Evolutionary conservation across 371 early-diverging fungal genomes (phyloP).

Genomic region (Parasitella parasitica): DNA sequence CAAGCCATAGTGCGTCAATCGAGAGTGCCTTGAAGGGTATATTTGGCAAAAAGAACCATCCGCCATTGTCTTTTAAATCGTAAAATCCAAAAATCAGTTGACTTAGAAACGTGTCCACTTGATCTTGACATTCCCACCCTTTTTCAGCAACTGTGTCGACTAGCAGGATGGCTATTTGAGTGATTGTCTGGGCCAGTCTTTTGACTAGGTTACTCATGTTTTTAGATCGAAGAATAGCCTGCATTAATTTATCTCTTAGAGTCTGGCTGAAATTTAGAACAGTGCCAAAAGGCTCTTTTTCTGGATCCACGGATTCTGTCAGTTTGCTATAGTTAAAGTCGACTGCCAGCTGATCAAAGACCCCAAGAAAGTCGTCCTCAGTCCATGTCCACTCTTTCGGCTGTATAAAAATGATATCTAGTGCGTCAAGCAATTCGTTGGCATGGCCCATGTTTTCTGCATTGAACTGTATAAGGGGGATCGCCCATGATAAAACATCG

Average conservation of each 20-base stretch:
- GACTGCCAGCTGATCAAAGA: conserved; percentile 64
- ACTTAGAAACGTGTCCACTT: conserved; percentile 19
- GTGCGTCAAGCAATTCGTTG: conserved; percentile 26
- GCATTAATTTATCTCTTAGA: conserved; percentile 29
- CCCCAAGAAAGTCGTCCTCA: conserved; percentile 62
- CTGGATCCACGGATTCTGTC: background rate
- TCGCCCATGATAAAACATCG: conserved; percentile 55
- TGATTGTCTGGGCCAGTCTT: conserved; percentile 44
- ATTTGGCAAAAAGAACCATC: conserved; percentile 51
- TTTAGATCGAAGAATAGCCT: conserved; percentile 20
- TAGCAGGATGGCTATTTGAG: conserved; percentile 39
- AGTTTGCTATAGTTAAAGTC: conserved; percentile 20
- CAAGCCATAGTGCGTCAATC: conserved; percentile 30
- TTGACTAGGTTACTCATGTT: conserved; percentile 29
- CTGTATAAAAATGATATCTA: conserved; percentile 32
- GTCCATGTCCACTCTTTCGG: conserved; percentile 34
- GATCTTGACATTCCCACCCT: conserved; percentile 6
- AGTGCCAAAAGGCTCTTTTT: background rate
- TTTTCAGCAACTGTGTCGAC: conserved; percentile 10
- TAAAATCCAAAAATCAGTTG: conserved; percentile 5
- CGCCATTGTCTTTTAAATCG: conserved; percentile 12
- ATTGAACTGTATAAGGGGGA: conserved; percentile 51
- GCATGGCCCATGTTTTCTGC: conserved; percentile 2
- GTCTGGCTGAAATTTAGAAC: conserved; percentile 30
- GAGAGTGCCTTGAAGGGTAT: conserved; percentile 53